Evolutionary conservation across 176 grass and related monocot genomes (phyloP).

Genomic region (Oryza brachyantha): DNA sequence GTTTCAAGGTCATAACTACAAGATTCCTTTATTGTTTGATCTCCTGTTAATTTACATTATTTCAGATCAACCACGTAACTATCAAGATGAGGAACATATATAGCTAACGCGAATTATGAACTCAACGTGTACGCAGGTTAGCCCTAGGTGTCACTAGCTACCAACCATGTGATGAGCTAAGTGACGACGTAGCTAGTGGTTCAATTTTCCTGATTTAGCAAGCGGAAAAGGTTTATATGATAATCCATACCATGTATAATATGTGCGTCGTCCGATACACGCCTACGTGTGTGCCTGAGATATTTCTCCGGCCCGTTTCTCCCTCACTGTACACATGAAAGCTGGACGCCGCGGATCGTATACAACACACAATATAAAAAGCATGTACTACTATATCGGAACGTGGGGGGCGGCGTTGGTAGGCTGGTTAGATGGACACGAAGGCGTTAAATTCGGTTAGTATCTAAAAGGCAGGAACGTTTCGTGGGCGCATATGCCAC

Average conservation of each 20-base stretch:
- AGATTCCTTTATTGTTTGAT: too few relatives aligned
- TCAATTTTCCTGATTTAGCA: too few relatives aligned
- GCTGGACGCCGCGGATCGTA: not conserved
- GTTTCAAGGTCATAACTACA: not conserved
- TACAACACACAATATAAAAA: constrained; percentile 6
- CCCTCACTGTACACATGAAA: not conserved
- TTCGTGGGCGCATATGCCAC: constrained; percentile 39
- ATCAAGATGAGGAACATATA: too few relatives aligned
- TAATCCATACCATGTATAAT: too few relatives aligned
- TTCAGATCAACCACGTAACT: too few relatives aligned
- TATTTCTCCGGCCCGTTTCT: constrained; percentile 5
- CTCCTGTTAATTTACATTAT: too few relatives aligned
- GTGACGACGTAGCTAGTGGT: not conserved
- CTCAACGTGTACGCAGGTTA: too few relatives aligned
- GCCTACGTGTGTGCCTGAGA: not conserved
- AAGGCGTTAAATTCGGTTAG: constrained; percentile 23
- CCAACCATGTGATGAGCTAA: not conserved
- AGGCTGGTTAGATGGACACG: constrained; percentile 43
- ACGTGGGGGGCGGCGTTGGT: not conserved
- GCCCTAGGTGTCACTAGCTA: too few relatives aligned
- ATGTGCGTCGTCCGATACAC: too few relatives aligned
- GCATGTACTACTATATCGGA: too few relatives aligned
- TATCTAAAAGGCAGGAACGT: constrained; percentile 20
- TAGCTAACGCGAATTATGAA: too few relatives aligned
- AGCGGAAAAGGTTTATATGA: too few relatives aligned